Percentiles rank a stretch among this genome's conserved stretches.
Conservation (phyloP, 2,329 filamentous ascomycete species). For the Pseudogymnoascus sp. region DNA sequence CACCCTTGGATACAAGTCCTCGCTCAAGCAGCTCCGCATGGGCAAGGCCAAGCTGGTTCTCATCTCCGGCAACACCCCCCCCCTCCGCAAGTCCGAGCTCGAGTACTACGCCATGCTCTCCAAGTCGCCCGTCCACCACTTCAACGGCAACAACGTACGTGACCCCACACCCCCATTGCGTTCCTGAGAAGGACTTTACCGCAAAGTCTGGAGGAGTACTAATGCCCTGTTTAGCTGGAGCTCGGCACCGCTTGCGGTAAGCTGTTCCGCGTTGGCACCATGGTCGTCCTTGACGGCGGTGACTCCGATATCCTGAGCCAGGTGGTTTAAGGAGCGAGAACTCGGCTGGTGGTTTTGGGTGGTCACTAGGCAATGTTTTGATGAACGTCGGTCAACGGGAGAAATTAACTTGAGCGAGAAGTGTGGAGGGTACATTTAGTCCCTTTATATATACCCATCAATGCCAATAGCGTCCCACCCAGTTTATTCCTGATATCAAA, state of each 20-base stretch:
- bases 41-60: conserved; percentile 99
- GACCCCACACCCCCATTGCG: neutral
- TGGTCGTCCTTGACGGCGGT: conserved; percentile 95
- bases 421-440: conserved; percentile 3
- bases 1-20: conserved; percentile 84
- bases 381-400: neutral
- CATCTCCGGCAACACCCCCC: conserved; percentile 92
- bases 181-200: conserved; percentile 7
- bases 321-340: conserved; percentile 52
- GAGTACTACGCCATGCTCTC: conserved; percentile 92
- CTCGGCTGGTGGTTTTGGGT: neutral
- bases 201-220: conserved; percentile 39
- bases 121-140: conserved; percentile 96
- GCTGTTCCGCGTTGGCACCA: conserved; percentile 96
- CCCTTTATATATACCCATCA: conserved; percentile 7
- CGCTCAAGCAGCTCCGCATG: conserved; percentile 80
- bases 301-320: conserved; percentile 95
- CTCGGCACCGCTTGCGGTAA: conserved; percentile 97
- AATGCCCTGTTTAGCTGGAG: conserved; percentile 72
- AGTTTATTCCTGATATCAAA: neutral
- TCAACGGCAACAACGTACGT: conserved; percentile 98
- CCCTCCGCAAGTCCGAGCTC: conserved; percentile 94
- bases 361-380: conserved; percentile 1
- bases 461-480: conserved; percentile 8
- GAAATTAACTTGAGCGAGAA: conserved; percentile 7